phyloP scores from a whole-genome alignment of 2,329 filamentous ascomycete genomes.

The Pseudofabraea citricarpa region DNA sequence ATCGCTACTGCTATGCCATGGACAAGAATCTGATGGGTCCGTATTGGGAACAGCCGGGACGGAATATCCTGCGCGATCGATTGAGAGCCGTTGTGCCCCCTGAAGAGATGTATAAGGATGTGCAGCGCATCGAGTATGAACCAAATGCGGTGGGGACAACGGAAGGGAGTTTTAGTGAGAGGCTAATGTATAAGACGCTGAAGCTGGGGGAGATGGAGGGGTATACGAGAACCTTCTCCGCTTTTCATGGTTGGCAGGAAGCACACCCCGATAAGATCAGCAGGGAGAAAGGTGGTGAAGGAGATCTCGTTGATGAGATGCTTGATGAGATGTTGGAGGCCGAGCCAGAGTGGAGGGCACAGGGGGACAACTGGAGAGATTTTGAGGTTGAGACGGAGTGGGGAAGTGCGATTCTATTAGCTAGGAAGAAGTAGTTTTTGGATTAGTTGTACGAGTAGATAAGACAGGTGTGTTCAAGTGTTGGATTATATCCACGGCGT shows the following conservation, averaged over 20 bases:
- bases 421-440: conserved; percentile 38
- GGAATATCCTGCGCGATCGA: conserved; percentile 47
- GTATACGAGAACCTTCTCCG: conserved; percentile 58
- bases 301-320: conserved; percentile 59
- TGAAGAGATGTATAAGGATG: conserved; percentile 43
- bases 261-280: conserved; percentile 45
- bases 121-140: conserved; percentile 52
- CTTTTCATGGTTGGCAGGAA: conserved; percentile 53
- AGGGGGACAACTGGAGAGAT: conserved; percentile 46
- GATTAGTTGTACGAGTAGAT: too few species aligned
- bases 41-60: conserved; percentile 59
- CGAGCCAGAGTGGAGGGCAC: conserved; percentile 47
- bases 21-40: conserved; percentile 46
- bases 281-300: conserved; percentile 47
- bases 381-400: conserved; percentile 53
- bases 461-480: too few species aligned
- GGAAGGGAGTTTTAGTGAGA: conserved; percentile 32
- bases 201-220: conserved; percentile 53
- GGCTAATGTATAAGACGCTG: conserved; percentile 49
- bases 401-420: conserved; percentile 56
- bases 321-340: conserved; percentile 51
- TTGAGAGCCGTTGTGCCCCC: conserved; percentile 49
- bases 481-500: too few species aligned
- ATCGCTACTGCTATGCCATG: conserved; percentile 49
- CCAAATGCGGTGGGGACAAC: conserved; percentile 38